phyloP scores from a whole-genome alignment of 495 filamentous ascomycete species.

The Staphylotrichum longicolle region DNA sequence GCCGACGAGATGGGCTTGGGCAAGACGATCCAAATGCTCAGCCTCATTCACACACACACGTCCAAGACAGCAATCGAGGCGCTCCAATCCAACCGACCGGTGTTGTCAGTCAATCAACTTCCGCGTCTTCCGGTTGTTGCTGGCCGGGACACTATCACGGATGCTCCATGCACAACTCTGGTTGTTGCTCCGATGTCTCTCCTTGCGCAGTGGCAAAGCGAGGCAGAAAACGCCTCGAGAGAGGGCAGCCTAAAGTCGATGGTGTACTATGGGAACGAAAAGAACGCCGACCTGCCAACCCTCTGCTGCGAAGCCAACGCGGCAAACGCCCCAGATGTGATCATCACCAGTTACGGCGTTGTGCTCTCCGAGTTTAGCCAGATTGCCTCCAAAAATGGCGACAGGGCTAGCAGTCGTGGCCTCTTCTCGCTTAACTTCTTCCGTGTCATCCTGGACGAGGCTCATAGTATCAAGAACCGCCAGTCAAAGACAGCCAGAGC shows the following conservation, averaged over 20 bases:
- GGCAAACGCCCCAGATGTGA: constrained; percentile 73
- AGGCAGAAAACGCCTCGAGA: constrained; percentile 83
- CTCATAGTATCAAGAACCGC: constrained; percentile 90
- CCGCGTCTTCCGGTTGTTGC: constrained; percentile 57
- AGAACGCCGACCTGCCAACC: constrained; percentile 67
- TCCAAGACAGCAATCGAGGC: constrained; percentile 58
- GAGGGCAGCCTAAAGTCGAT: constrained; percentile 76
- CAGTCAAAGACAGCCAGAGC: constrained; percentile 85
- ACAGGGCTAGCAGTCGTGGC: constrained; percentile 61
- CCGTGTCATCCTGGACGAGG: constrained; percentile 92
- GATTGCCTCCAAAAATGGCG: constrained; percentile 54
- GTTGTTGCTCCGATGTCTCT: constrained; percentile 95
- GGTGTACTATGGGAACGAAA: constrained; percentile 89
- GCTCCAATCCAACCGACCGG: constrained; percentile 45
- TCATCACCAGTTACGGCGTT: constrained; percentile 95
- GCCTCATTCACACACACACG: constrained; percentile 80
- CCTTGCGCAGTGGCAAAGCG: constrained; percentile 92
- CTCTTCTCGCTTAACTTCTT: constrained; percentile 92
- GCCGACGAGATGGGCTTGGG: constrained; percentile 92
- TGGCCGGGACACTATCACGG: constrained; percentile 45
- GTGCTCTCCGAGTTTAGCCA: constrained; percentile 86
- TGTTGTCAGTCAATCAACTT: constrained; percentile 45
- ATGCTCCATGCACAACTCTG: constrained; percentile 84
- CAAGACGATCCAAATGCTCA: constrained; percentile 97
- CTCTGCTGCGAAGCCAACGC: constrained; percentile 75